Conservation (phyloP, 345 rosid species). For the Isatis tinctoria region DNA sequence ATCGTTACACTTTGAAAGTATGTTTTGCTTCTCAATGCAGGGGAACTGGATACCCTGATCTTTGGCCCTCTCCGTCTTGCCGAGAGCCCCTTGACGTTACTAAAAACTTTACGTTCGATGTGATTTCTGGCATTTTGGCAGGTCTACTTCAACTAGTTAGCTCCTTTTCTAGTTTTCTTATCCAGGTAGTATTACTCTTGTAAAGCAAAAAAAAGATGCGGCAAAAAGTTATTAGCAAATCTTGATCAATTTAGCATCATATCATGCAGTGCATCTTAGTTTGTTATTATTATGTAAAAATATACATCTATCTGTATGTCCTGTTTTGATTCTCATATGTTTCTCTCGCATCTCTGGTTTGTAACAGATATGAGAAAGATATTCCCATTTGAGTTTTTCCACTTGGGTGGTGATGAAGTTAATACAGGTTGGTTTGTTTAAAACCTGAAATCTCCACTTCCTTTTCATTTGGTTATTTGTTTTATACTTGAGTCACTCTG, state of each 20-base stretch:
- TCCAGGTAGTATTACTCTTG: not conserved
- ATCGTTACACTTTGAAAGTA: not conserved
- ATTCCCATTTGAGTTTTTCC: conserved; percentile 92
- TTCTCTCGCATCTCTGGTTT: conserved; percentile 5
- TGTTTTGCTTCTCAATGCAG: conserved; percentile 45
- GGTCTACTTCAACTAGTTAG: conserved; percentile 39
- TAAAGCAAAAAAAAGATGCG: not conserved
- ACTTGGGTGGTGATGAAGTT: conserved; percentile 99
- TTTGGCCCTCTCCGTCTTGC: conserved; percentile 90
- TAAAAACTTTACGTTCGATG: conserved; percentile 71
- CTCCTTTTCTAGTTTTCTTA: not conserved
- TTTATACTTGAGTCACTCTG: not conserved
- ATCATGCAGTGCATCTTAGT: not conserved
- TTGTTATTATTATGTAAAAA: not conserved
- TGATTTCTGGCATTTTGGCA: conserved; percentile 76
- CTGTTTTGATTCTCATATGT: conserved; percentile 6
- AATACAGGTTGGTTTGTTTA: conserved; percentile 55
- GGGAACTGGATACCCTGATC: conserved; percentile 92
- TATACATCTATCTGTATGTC: not conserved
- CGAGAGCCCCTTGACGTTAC: conserved; percentile 96
- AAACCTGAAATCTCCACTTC: not conserved
- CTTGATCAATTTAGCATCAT: conserved; percentile 1
- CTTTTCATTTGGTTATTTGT: not conserved
- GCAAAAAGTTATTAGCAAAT: not conserved
- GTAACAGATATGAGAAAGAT: conserved; percentile 74